Conservation (phyloP, 176 grass and related monocot genomes). For the Pharus latifolius region DNA sequence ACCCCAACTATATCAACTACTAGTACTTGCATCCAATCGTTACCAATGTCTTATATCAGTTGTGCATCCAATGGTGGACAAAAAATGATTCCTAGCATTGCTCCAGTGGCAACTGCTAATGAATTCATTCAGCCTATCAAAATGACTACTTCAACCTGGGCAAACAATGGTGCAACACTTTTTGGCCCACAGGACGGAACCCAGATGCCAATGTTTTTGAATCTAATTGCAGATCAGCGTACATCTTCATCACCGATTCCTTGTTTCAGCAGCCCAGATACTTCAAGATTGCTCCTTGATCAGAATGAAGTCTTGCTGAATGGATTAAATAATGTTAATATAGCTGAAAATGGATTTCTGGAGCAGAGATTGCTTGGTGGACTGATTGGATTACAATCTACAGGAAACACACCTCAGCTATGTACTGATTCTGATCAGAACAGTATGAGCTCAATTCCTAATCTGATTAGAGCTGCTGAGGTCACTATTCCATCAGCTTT, state of each 20-base stretch:
- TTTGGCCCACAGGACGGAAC: conserved; percentile 3
- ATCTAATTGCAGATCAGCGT: conserved; percentile 2
- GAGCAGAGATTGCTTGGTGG: conserved; percentile 21
- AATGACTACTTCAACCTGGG: not conserved
- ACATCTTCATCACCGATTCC: not conserved
- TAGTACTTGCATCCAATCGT: too few relatives aligned
- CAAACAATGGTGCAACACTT: not conserved
- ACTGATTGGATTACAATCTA: not conserved
- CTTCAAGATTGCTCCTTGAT: conserved; percentile 10
- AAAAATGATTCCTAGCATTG: not conserved
- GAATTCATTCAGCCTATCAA: conserved; percentile 5
- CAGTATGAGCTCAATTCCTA: not conserved
- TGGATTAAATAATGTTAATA: conserved; percentile 28
- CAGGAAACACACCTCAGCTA: conserved; percentile 1
- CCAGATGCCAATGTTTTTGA: conserved; percentile 18
- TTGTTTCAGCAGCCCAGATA: not conserved
- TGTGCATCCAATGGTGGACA: not conserved
- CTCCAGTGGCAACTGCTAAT: not conserved
- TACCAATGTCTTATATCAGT: too few relatives aligned
- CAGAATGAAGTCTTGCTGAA: conserved; percentile 20
- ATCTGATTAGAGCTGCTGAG: conserved; percentile 8
- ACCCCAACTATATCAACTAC: too few relatives aligned
- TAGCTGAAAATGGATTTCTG: conserved; percentile 22
- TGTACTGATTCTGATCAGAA: not conserved
- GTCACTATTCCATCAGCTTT: conserved; percentile 13